Percentiles rank a stretch among this genome's conserved stretches.
Evolutionary conservation across 208 protist species (phyloP).

Genomic region (Acanthamoeba rhysodes): DNA sequence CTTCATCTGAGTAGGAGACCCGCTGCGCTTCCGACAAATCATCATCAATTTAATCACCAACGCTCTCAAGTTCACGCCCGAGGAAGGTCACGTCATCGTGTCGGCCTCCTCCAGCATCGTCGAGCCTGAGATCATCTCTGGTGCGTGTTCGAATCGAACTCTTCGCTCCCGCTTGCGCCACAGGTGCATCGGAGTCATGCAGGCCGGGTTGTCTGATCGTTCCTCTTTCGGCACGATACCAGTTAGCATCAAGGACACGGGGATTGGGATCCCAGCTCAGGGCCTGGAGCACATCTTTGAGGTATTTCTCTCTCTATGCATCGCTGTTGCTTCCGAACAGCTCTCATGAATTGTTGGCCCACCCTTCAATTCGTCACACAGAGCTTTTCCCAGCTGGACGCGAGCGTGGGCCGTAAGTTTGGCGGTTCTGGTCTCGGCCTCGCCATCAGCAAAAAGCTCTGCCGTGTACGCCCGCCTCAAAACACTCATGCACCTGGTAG

Average conservation of each 20-base stretch:
- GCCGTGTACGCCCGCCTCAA: background rate
- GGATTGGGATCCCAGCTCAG: background rate
- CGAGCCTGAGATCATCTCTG: background rate
- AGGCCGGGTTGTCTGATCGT: too few species aligned
- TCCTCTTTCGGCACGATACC: too few species aligned
- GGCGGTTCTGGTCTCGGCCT: constrained; percentile 29
- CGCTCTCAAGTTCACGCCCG: constrained; percentile 19
- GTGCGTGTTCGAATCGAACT: background rate
- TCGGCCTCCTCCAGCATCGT: background rate
- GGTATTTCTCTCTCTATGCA: background rate
- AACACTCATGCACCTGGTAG: background rate
- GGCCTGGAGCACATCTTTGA: constrained; percentile 10
- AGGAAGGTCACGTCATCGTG: background rate
- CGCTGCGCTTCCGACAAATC: constrained; percentile 5
- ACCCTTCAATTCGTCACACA: background rate
- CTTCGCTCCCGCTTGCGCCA: too few species aligned
- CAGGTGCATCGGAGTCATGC: too few species aligned
- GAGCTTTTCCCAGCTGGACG: constrained; percentile 44
- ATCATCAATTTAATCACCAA: constrained; percentile 44
- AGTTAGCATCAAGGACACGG: constrained; percentile 12
- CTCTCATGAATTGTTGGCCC: too few species aligned
- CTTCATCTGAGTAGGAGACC: background rate
- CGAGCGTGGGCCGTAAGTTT: constrained; percentile 20
- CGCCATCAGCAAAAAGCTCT: constrained; percentile 47
- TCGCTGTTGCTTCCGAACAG: too few species aligned